phyloP scores from a whole-genome alignment of 2,329 filamentous ascomycete genomes.

The Cladophialophora psammophila region DNA sequence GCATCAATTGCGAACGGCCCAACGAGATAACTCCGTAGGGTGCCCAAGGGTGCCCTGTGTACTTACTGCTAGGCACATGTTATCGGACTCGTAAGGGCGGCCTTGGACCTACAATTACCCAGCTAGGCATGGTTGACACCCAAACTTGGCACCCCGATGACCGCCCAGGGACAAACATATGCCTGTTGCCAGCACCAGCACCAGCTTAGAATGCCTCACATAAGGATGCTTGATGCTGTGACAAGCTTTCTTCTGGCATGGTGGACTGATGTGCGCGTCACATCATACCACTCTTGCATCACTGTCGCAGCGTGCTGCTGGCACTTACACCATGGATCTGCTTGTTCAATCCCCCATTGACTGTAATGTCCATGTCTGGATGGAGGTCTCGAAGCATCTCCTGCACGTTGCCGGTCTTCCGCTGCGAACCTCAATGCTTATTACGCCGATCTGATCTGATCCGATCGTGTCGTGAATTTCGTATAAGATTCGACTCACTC shows the following conservation, averaged over 20 bases:
- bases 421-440: constrained; percentile 5
- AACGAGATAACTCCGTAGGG: background rate
- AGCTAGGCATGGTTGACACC: background rate
- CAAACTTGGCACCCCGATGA: background rate
- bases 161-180: background rate
- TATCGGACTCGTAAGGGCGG: background rate
- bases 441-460: background rate
- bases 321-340: background rate
- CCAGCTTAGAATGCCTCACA: constrained; percentile 18
- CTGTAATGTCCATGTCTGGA: background rate
- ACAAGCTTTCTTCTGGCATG: background rate
- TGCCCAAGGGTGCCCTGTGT: too few species aligned
- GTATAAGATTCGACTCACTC: background rate
- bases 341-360: background rate
- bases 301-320: background rate
- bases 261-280: constrained; percentile 19
- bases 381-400: background rate
- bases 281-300: constrained; percentile 21
- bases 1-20: background rate
- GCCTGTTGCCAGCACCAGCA: background rate
- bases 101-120: background rate
- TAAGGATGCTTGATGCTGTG: constrained; percentile 12
- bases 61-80: too few species aligned
- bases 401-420: constrained; percentile 3
- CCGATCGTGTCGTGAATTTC: background rate